These are phyloP conservation scores for Fusarium sp. DNA, from an alignment of 2,329 filamentous ascomycete species.

Conservation along the genomic window DNA sequence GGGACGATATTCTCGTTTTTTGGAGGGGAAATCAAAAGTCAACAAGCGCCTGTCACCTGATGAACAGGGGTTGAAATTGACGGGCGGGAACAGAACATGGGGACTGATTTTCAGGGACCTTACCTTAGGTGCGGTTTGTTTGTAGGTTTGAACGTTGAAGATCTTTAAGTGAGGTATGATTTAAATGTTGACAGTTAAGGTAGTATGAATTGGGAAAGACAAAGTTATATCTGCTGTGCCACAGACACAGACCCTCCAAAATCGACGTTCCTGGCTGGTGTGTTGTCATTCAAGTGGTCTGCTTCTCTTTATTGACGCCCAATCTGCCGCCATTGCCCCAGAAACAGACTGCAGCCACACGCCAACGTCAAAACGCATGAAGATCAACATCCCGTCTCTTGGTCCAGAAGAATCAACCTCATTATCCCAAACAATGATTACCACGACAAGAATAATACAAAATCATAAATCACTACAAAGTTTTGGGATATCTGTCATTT, in stretches of 20 bases:
- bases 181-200: not conserved
- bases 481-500: not conserved
- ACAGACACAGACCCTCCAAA: slow-evolving; percentile 10
- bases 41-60: slow-evolving; percentile 46
- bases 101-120: slow-evolving; percentile 20
- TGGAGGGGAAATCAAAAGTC: slow-evolving; percentile 41
- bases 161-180: no score
- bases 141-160: no score
- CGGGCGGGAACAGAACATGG: slow-evolving; percentile 16
- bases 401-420: slow-evolving; percentile 2
- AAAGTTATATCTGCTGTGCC: slow-evolving; percentile 18
- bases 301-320: slow-evolving; percentile 44
- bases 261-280: slow-evolving; percentile 16
- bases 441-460: not conserved
- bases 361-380: slow-evolving; percentile 11
- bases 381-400: slow-evolving; percentile 19
- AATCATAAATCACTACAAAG: not conserved
- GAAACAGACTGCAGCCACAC: slow-evolving; percentile 41
- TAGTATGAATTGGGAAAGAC: slow-evolving; percentile 11
- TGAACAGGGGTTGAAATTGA: slow-evolving; percentile 36
- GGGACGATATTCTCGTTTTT: slow-evolving; percentile 30
- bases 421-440: not conserved
- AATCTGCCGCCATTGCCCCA: slow-evolving; percentile 45
- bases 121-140: not conserved
- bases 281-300: slow-evolving; percentile 38